Conservation (phyloP, 1,284 basidiomycete species). For the Apiotrichum porosum region DNA sequence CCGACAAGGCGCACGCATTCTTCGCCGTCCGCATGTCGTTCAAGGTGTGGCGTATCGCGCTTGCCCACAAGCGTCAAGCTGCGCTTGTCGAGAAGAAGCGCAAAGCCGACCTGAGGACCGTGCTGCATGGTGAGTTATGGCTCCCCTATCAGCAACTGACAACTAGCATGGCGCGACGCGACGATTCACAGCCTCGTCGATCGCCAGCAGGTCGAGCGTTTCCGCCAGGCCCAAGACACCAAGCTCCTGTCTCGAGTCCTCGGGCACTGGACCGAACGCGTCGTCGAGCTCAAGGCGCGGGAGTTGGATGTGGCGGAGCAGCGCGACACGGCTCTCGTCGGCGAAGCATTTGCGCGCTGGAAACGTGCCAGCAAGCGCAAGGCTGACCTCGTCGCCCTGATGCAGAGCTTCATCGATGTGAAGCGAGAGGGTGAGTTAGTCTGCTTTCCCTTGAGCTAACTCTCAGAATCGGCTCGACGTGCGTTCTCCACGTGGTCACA, state of each 20-base stretch:
- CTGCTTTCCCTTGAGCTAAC: background rate
- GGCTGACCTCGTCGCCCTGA: conserved; percentile 16
- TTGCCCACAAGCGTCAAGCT: conserved; percentile 14
- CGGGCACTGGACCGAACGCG: conserved; percentile 31
- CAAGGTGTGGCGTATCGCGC: conserved; percentile 24
- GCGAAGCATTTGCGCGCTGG: conserved; percentile 24
- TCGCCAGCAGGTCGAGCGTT: conserved; percentile 5
- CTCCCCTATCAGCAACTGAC: no score
- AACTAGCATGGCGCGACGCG: conserved; percentile 9
- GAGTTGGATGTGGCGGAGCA: conserved; percentile 32
- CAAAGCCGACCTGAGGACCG: background rate
- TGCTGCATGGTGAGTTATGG: background rate
- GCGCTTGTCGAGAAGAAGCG: conserved; percentile 13
- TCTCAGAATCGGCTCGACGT: conserved; percentile 24
- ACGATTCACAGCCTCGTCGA: conserved; percentile 13
- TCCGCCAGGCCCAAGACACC: conserved; percentile 17
- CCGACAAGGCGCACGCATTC: conserved; percentile 38
- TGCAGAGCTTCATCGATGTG: conserved; percentile 26
- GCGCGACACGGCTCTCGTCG: conserved; percentile 15
- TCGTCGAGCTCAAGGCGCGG: conserved; percentile 39
- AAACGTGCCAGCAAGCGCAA: conserved; percentile 3
- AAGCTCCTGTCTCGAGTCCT: conserved; percentile 15
- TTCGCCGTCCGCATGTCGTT: conserved; percentile 29
- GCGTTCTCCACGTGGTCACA: conserved; percentile 24
- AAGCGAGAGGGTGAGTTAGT: conserved; percentile 22